These are phyloP conservation scores for Globisporangium spinosum DNA, from an alignment of 352 stramenopile species.

Conservation along the genomic window DNA sequence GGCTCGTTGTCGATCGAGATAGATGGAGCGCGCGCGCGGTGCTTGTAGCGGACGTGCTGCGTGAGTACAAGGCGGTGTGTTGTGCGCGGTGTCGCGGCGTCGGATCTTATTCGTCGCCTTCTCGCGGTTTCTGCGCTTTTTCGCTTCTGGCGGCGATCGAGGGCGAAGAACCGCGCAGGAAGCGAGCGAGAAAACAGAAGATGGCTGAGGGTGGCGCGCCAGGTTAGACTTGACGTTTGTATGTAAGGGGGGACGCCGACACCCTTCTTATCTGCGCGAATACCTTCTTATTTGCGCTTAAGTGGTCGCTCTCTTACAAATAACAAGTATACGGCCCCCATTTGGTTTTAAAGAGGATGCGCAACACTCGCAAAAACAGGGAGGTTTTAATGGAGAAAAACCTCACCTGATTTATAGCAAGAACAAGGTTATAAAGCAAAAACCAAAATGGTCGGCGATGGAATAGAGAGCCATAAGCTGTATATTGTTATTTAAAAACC, in stretches of 20 bases:
- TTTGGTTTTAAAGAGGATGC: too few relatives aligned
- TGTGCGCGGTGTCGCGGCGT: not conserved
- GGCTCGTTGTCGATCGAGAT: not conserved
- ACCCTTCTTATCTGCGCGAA: too few relatives aligned
- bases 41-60: not conserved
- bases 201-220: not conserved
- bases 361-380: too few relatives aligned
- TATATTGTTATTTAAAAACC: too few relatives aligned
- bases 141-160: constrained; percentile 26
- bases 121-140: constrained; percentile 41
- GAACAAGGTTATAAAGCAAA: too few relatives aligned
- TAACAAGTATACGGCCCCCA: too few relatives aligned
- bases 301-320: too few relatives aligned
- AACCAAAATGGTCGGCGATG: too few relatives aligned
- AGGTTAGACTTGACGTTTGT: not conserved
- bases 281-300: too few relatives aligned
- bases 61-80: not conserved
- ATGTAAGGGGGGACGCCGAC: not conserved
- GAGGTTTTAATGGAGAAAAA: too few relatives aligned
- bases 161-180: constrained; percentile 7
- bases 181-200: constrained; percentile 4
- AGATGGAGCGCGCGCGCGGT: not conserved
- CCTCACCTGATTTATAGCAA: too few relatives aligned
- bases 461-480: too few relatives aligned
- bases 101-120: constrained; percentile 29